These are phyloP conservation scores for Trypanosoma conorhini DNA, from an alignment of 208 protist species.

Conservation along the genomic window DNA sequence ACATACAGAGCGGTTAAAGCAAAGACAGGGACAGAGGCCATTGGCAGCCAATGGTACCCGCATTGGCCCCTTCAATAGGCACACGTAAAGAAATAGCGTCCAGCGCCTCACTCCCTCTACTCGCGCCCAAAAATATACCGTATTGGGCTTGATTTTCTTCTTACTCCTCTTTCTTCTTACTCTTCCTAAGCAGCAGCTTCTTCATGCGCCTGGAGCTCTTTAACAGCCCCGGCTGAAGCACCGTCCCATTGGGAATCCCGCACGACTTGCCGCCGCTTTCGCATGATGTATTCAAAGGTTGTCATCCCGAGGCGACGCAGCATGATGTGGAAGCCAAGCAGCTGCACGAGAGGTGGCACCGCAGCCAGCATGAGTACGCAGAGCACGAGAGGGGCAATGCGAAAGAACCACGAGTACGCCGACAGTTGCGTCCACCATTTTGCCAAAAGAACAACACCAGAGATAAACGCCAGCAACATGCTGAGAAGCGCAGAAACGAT, in stretches of 20 bases:
- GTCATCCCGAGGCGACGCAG: constrained; percentile 35
- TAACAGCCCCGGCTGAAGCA: constrained; percentile 7
- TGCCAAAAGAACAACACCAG: constrained; percentile 42
- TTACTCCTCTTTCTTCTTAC: background rate
- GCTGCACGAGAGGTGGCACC: constrained; percentile 42
- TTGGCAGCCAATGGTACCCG: too few relatives aligned
- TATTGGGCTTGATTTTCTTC: background rate
- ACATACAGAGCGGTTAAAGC: too few relatives aligned
- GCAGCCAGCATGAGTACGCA: constrained; percentile 36
- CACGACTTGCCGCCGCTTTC: constrained; percentile 23
- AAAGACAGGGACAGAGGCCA: too few relatives aligned
- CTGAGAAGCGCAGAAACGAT: constrained; percentile 30
- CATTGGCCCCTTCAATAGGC: background rate
- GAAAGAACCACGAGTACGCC: constrained; percentile 55
- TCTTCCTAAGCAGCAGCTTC: background rate
- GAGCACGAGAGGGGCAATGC: constrained; percentile 49
- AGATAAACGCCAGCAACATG: constrained; percentile 29
- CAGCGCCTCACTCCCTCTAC: background rate
- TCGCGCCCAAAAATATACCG: background rate
- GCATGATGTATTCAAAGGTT: constrained; percentile 69
- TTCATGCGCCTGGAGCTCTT: constrained; percentile 21
- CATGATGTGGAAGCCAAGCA: constrained; percentile 73
- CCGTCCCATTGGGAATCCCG: background rate
- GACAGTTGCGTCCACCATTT: constrained; percentile 61
- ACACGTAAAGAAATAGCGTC: constrained; percentile 14